A percentile compares a stretch with the other conserved stretches of the same genome.
These are phyloP conservation scores for Amanita inopinata DNA, from an alignment of 768 basidiomycete species.

Conservation along the genomic window DNA sequence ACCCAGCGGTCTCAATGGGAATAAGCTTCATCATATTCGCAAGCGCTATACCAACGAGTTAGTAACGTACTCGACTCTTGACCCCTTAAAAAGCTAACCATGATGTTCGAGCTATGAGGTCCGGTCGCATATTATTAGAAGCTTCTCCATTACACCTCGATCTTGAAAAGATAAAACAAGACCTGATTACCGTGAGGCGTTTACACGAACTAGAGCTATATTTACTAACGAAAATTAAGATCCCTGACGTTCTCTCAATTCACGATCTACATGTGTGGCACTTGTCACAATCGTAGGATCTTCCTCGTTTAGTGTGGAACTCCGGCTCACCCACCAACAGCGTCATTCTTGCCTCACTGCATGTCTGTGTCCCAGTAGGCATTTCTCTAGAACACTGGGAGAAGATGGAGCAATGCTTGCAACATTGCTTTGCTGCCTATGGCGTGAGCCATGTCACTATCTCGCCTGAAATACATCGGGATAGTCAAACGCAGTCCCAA, in stretches of 20 bases:
- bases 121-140: constrained; percentile 42
- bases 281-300: constrained; percentile 40
- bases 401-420: constrained; percentile 35
- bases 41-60: constrained; percentile 44
- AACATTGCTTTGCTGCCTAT: constrained; percentile 42
- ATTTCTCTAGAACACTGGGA: constrained; percentile 42
- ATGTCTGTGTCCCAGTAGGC: constrained; percentile 39
- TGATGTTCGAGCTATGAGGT: constrained; percentile 26
- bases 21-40: constrained; percentile 45
- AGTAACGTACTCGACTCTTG: constrained; percentile 12
- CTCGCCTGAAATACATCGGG: constrained; percentile 36
- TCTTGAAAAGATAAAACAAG: constrained; percentile 37
- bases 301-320: not conserved
- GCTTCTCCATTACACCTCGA: constrained; percentile 41
- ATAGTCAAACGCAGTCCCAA: constrained; percentile 22
- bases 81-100: not conserved
- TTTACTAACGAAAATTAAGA: constrained; percentile 17
- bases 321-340: constrained; percentile 16
- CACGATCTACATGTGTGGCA: constrained; percentile 50
- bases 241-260: constrained; percentile 35
- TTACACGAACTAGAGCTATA: constrained; percentile 6
- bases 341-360: constrained; percentile 42
- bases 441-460: constrained; percentile 48
- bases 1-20: constrained; percentile 39
- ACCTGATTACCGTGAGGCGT: constrained; percentile 33